phyloP scores from a whole-genome alignment of 768 basidiomycete species.

The Leucosporidium yakuticum region DNA sequence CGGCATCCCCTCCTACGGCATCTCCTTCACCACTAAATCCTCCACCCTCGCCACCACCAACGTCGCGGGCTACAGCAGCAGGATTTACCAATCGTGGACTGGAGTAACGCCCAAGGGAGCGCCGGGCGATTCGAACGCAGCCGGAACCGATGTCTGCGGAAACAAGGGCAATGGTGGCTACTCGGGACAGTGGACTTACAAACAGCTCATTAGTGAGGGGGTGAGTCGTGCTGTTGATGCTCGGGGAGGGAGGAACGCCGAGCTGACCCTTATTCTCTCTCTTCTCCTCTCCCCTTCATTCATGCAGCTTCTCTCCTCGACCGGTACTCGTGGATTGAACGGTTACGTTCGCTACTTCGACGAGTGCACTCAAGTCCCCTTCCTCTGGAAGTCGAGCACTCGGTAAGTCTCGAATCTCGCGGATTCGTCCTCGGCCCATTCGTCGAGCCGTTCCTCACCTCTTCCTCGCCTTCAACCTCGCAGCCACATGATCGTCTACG shows the following conservation, averaged over 20 bases:
- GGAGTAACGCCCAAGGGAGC: conserved; percentile 11
- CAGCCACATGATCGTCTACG: conserved; percentile 25
- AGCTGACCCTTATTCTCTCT: no score
- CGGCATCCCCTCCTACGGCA: conserved; percentile 15
- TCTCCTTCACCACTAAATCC: conserved; percentile 14
- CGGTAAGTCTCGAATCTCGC: no score
- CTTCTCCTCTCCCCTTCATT: no score
- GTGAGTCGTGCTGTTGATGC: conserved; percentile 1
- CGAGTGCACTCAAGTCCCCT: no score
- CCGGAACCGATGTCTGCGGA: conserved; percentile 21
- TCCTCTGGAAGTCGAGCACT: no score
- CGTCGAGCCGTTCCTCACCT: no score
- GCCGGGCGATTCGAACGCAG: conserved; percentile 18
- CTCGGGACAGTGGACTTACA: conserved; percentile 17
- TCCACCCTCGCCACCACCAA: conserved; percentile 1
- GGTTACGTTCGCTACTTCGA: no score
- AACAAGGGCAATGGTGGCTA: not conserved
- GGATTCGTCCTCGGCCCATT: no score
- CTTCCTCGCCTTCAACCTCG: conserved; percentile 16
- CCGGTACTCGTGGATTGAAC: no score
- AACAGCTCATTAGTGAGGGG: conserved; percentile 8
- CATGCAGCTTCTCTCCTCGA: no score
- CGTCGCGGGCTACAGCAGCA: not conserved
- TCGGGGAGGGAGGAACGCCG: no score
- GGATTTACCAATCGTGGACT: conserved; percentile 18